These are phyloP conservation scores for Gossypium turneri DNA, from an alignment of 345 rosid genomes.

Conservation along the genomic window DNA sequence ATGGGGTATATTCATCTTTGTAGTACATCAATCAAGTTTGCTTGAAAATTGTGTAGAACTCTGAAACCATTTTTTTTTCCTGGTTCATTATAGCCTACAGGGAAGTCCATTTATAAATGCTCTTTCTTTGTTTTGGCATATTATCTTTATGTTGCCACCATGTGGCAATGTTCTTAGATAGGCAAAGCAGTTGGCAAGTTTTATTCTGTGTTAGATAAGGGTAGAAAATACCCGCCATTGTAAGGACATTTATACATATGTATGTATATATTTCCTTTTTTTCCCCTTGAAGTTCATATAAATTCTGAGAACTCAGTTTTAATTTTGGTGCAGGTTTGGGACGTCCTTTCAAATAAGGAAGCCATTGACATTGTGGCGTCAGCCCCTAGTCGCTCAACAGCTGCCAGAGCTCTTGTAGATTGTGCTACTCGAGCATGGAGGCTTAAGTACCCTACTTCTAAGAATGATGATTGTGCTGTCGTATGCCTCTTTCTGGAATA, in stretches of 20 bases:
- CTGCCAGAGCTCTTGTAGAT: slow-evolving; percentile 91
- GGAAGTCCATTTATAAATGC: neutral
- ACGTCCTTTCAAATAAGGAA: slow-evolving; percentile 89
- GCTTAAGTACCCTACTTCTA: slow-evolving; percentile 91
- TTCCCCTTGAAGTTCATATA: neutral
- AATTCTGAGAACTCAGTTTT: neutral
- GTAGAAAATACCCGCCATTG: neutral
- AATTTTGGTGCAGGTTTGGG: slow-evolving; percentile 67
- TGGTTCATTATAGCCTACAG: neutral
- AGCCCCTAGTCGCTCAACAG: slow-evolving; percentile 72
- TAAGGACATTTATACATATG: neutral
- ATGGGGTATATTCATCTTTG: slow-evolving; percentile 60
- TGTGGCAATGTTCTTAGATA: neutral
- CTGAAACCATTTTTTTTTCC: neutral
- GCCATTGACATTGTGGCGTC: slow-evolving; percentile 82
- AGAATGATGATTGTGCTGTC: slow-evolving; percentile 66
- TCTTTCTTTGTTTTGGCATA: neutral
- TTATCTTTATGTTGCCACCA: neutral
- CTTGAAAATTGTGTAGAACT: neutral
- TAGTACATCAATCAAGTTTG: slow-evolving; percentile 9
- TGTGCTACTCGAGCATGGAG: slow-evolving; percentile 90
- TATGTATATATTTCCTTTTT: neutral
- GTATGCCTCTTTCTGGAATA: slow-evolving; percentile 83
- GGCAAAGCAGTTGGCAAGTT: neutral
- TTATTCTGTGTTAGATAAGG: neutral